These are phyloP conservation scores for Quercus wislizeni DNA, from an alignment of 306 rosid species.

Conservation along the genomic window DNA sequence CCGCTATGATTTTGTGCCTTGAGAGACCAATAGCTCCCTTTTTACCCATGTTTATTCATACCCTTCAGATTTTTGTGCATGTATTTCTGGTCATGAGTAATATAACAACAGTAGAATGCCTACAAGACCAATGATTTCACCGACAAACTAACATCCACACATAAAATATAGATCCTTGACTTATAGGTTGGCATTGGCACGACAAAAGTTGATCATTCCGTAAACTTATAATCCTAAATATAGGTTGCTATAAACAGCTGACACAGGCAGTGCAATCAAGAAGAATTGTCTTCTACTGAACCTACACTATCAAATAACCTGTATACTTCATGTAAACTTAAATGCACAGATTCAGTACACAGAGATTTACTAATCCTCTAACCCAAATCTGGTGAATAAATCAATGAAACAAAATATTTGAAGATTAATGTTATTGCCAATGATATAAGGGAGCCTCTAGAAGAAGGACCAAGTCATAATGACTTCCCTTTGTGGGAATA, in stretches of 20 bases:
- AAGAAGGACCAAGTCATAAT: background rate
- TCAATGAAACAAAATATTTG: background rate
- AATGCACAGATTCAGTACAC: background rate
- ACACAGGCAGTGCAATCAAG: background rate
- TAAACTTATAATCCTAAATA: background rate
- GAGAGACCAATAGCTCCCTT: slow-evolving; percentile 16
- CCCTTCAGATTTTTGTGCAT: background rate
- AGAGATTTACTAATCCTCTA: background rate
- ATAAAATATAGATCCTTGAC: background rate
- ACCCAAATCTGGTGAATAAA: slow-evolving; percentile 3
- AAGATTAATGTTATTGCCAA: background rate
- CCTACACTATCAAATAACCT: background rate
- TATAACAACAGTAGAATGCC: background rate
- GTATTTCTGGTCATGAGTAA: background rate
- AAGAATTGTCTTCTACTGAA: background rate
- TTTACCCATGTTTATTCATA: slow-evolving; percentile 2
- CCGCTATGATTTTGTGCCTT: background rate
- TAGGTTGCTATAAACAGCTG: slow-evolving; percentile 1
- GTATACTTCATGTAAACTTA: background rate
- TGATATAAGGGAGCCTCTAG: background rate
- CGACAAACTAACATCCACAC: background rate
- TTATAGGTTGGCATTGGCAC: background rate
- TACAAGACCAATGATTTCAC: background rate
- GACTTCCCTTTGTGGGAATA: background rate
- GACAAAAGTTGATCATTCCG: background rate